Evolutionary conservation across 345 rosid species (phyloP).

Genomic region (Rhizophora mangle): DNA sequence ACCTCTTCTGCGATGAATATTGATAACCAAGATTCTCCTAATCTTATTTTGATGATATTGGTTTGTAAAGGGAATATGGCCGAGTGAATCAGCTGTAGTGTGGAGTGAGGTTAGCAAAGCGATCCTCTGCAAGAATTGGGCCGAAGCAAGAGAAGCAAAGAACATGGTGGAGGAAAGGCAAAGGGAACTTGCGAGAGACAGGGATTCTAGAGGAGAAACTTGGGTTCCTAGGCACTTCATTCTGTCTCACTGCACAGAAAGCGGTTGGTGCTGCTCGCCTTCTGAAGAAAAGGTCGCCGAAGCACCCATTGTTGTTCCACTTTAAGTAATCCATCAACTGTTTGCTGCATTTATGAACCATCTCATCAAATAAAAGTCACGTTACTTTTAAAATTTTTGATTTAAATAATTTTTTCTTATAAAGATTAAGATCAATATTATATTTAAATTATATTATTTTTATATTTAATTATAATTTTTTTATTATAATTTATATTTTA

Average conservation of each 20-base stretch:
- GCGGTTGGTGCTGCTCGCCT: conserved; percentile 66
- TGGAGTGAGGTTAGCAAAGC: conserved; percentile 66
- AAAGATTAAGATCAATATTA: too few species aligned
- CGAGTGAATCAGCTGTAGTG: conserved; percentile 66
- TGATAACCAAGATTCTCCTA: too few species aligned
- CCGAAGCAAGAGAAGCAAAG: conserved; percentile 70
- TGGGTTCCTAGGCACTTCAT: conserved; percentile 74
- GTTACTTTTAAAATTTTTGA: too few species aligned
- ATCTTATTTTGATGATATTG: background rate
- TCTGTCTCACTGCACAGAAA: conserved; percentile 36
- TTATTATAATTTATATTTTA: too few species aligned
- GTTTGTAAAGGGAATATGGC: conserved; percentile 42
- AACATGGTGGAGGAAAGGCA: conserved; percentile 59
- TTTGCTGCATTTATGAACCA: too few species aligned
- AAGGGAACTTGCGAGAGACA: conserved; percentile 41
- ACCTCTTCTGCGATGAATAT: too few species aligned
- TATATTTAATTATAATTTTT: too few species aligned
- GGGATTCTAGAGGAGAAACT: conserved; percentile 40
- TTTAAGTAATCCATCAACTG: too few species aligned
- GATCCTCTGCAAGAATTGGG: conserved; percentile 62
- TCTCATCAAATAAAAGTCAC: too few species aligned
- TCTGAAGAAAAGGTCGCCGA: conserved; percentile 40
- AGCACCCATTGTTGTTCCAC: conserved; percentile 60
- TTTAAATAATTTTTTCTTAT: too few species aligned
- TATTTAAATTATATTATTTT: too few species aligned